Evolutionary conservation across 169 alveolate genomes (phyloP).

Genomic region (Neospora caninum): DNA sequence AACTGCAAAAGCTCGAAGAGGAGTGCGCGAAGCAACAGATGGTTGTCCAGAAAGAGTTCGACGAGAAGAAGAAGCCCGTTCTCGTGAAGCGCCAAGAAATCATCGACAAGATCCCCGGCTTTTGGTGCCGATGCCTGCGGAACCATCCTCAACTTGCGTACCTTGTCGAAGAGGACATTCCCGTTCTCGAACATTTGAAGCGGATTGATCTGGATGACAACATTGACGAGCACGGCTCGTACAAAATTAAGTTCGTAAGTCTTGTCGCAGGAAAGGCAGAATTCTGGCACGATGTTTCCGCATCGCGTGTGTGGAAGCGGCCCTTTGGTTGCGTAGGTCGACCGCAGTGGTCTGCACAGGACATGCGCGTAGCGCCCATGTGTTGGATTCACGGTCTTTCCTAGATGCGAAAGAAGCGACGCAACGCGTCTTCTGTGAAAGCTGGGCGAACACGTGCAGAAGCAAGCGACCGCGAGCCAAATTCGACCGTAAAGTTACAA

Average conservation of each 20-base stretch:
- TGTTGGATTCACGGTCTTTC: too few relatives aligned
- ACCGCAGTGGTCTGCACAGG: too few relatives aligned
- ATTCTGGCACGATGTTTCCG: too few relatives aligned
- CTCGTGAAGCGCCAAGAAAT: slow-evolving; percentile 84
- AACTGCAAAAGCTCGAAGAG: slow-evolving; percentile 82
- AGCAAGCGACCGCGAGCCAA: too few relatives aligned
- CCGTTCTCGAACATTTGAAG: slow-evolving; percentile 80
- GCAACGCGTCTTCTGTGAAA: too few relatives aligned
- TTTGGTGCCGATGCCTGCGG: slow-evolving; percentile 87
- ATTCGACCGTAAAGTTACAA: too few relatives aligned
- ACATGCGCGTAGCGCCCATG: too few relatives aligned
- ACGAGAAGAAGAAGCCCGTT: slow-evolving; percentile 86
- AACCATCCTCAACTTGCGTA: slow-evolving; percentile 88
- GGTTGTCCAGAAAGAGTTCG: slow-evolving; percentile 87
- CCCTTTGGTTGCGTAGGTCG: neutral
- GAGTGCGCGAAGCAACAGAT: slow-evolving; percentile 90
- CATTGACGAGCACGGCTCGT: slow-evolving; percentile 88
- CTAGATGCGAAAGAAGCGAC: too few relatives aligned
- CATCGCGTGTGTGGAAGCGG: too few relatives aligned
- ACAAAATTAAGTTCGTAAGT: slow-evolving; percentile 79
- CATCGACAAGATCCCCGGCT: slow-evolving; percentile 87
- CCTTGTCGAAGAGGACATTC: slow-evolving; percentile 86
- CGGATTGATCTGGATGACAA: slow-evolving; percentile 87
- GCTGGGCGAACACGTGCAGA: too few relatives aligned
- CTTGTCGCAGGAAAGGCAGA: neutral